Evolutionary conservation across 192 early-diverging fungal species (phyloP).

Genomic region (Glomus cerebriforme): DNA sequence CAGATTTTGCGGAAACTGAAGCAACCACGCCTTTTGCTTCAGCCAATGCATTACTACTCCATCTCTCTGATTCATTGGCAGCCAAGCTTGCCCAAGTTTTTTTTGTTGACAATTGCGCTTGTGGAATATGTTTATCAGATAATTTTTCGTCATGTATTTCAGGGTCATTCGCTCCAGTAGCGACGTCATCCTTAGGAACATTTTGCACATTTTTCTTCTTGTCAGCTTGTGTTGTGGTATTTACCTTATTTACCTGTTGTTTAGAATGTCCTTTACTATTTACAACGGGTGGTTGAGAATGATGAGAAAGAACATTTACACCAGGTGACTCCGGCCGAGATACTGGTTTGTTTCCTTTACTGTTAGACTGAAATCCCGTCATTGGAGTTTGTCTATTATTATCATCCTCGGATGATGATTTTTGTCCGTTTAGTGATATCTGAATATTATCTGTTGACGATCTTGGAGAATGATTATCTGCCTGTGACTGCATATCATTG

Average conservation of each 20-base stretch:
- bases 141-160: background rate
- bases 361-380: background rate
- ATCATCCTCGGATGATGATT: background rate
- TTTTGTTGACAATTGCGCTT: conserved; percentile 47
- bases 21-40: conserved; percentile 33
- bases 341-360: background rate
- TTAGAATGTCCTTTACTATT: background rate
- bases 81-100: conserved; percentile 81
- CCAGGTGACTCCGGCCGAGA: background rate
- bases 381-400: background rate
- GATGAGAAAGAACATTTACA: background rate
- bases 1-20: conserved; percentile 28
- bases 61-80: conserved; percentile 54
- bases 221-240: background rate
- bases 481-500: too few species aligned
- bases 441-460: background rate
- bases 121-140: background rate
- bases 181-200: background rate
- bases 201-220: background rate
- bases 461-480: background rate
- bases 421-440: background rate
- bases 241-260: background rate
- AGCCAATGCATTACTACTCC: conserved; percentile 39
- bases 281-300: background rate
- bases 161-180: background rate